phyloP scores from a whole-genome alignment of 208 protist genomes.

The Acanthamoeba quina region DNA sequence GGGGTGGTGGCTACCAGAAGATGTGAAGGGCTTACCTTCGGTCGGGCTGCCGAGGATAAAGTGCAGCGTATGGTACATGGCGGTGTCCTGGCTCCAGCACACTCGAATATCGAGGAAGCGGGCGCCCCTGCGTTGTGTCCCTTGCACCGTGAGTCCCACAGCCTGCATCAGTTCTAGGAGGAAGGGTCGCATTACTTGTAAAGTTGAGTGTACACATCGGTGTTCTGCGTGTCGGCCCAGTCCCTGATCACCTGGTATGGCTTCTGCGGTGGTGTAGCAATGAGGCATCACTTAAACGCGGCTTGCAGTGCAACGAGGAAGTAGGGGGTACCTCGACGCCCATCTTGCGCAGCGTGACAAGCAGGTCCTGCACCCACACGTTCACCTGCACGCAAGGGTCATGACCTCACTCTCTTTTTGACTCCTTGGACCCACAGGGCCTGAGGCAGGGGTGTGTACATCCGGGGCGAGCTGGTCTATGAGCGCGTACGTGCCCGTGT shows the following conservation, averaged over 20 bases:
- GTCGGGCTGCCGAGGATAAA: conserved; percentile 9
- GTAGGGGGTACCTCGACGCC: background rate
- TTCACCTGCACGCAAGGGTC: background rate
- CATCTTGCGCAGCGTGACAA: background rate
- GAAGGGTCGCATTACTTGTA: background rate
- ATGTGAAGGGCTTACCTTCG: background rate
- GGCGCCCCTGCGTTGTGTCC: background rate
- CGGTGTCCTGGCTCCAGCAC: background rate
- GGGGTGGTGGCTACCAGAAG: background rate
- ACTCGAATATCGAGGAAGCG: conserved; percentile 30
- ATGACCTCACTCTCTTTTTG: no score
- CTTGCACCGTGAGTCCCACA: background rate
- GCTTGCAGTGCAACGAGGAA: background rate
- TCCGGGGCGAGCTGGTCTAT: background rate
- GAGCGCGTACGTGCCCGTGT: conserved; percentile 30
- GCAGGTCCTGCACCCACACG: background rate
- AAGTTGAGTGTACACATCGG: background rate
- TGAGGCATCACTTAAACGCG: background rate
- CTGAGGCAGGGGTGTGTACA: background rate
- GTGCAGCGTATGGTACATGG: background rate
- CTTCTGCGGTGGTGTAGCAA: background rate
- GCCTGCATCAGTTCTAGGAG: background rate
- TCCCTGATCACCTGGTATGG: background rate
- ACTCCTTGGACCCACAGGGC: background rate
- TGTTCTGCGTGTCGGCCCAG: background rate